Evolutionary conservation across 106 monocot genomes (phyloP), one percentile per base, ranked within the genome.

Genomic region (Acanthochlamys bracteata): DNA sequence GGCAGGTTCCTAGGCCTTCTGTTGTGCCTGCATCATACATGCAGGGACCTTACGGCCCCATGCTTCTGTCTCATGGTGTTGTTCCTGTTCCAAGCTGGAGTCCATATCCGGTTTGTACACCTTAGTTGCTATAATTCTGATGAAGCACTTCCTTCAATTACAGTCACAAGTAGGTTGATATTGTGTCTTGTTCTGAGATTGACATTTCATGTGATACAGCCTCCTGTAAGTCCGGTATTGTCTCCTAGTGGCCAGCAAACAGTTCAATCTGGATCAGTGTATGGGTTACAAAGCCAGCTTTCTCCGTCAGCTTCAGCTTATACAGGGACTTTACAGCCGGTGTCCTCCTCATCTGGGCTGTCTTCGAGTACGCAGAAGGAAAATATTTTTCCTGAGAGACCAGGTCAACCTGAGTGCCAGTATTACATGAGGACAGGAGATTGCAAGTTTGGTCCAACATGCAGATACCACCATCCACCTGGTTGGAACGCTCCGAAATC

Each of bases 401-500:
- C 88, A 53, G 90, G 83, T 4, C 91, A 90, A 69, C 83, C 83
- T 20, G 88, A 85, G 42, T 98, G 96, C 39, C 88, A 92, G 39
- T 80, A 78, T 69, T 98, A 85, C 57, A 76, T 92, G 75, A 91
- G 80, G 70, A 98, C 90, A 42, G 96, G 96, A 3, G 83, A 85
- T 68, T 98, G 96, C 73, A 98, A 92, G 68, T 98, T 79, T 67
- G 91, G 96, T 57, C 52, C 91, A 17, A 68, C 82, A 12, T 98
- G 96, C 66, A 87, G 72, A 79, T 98, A 85, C 62, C 80, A 98
- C 73, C 96, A 98, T 73, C 91, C 90, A 39, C 76, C 76, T 54
- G 80, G 85, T 22, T 76, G 82, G 87, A 85, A 74, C 67, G 70
- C 71, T 39, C 77, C 80, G 24, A 78, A 73, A 59, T 73, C 76